These are phyloP conservation scores for Boletus sp. DNA, from an alignment of 768 basidiomycete genomes.

Conservation along the genomic window DNA sequence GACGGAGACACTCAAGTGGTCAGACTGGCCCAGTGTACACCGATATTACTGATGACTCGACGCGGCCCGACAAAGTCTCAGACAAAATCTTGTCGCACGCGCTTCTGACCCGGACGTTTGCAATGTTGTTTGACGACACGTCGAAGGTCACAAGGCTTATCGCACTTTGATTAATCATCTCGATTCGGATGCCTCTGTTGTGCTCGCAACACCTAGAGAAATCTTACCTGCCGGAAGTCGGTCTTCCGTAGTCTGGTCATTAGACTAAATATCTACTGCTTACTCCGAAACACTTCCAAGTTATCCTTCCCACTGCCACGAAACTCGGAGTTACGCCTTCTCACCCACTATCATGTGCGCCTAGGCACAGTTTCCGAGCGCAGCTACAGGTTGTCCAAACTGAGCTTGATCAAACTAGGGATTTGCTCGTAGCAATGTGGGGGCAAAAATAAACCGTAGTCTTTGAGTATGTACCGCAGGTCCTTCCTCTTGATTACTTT, in stretches of 20 bases:
- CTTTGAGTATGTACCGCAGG: neutral
- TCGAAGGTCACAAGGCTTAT: neutral
- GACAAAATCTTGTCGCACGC: conserved; percentile 1
- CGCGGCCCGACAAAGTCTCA: neutral
- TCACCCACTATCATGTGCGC: too few relatives aligned
- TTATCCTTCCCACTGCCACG: too few relatives aligned
- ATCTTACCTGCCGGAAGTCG: neutral
- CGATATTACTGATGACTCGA: neutral
- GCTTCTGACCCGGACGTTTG: too few relatives aligned
- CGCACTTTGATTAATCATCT: conserved; percentile 1
- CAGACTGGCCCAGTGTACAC: conserved; percentile 11
- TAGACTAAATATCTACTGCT: too few relatives aligned
- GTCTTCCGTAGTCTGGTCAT: too few relatives aligned
- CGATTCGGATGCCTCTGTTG: conserved; percentile 2
- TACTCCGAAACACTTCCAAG: too few relatives aligned
- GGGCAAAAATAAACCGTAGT: neutral
- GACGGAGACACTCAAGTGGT: conserved; percentile 10
- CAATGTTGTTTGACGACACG: conserved; percentile 4
- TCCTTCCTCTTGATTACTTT: neutral
- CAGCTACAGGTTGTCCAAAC: conserved; percentile 2
- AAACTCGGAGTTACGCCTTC: too few relatives aligned
- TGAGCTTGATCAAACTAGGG: conserved; percentile 7
- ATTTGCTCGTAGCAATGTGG: conserved; percentile 9
- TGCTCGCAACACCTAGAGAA: conserved; percentile 13
- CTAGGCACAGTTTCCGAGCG: neutral